phyloP scores from a whole-genome alignment of 2,329 filamentous ascomycete species.

The Dactylellina haptotyla region DNA sequence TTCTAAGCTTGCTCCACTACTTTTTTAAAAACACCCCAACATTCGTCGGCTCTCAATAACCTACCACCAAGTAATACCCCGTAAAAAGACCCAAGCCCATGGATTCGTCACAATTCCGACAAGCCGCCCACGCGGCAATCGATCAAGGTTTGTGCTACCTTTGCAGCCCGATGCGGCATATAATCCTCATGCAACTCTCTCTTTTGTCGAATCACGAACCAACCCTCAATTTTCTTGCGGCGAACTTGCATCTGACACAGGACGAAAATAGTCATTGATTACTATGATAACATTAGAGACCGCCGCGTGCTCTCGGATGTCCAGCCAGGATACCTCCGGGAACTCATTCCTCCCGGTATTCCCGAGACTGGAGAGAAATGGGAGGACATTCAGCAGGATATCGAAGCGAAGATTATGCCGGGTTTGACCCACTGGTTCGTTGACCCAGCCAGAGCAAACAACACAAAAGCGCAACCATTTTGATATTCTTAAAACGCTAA shows the following conservation, averaged over 20 bases:
- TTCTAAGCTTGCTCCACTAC: too few relatives aligned
- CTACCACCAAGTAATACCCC: constrained; percentile 1
- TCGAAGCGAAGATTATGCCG: constrained; percentile 86
- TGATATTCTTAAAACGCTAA: too few relatives aligned
- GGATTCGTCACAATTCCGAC: constrained; percentile 81
- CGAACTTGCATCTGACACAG: too few relatives aligned
- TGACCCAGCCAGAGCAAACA: constrained; percentile 1
- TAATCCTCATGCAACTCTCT: too few relatives aligned
- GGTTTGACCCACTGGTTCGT: constrained; percentile 85
- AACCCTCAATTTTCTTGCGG: too few relatives aligned
- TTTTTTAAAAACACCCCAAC: too few relatives aligned
- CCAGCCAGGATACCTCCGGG: constrained; percentile 83
- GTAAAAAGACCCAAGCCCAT: constrained; percentile 64
- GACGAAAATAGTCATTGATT: constrained; percentile 80
- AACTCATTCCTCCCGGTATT: constrained; percentile 75
- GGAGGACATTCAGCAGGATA: constrained; percentile 81
- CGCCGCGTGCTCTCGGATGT: constrained; percentile 80
- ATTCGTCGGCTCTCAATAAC: background rate
- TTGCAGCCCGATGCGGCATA: too few relatives aligned
- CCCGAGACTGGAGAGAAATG: constrained; percentile 77
- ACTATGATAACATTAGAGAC: constrained; percentile 78
- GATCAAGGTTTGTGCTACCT: constrained; percentile 75
- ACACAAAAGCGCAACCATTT: background rate
- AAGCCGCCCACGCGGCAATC: constrained; percentile 79
- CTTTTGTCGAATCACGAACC: too few relatives aligned